Conservation (phyloP, 768 basidiomycete genomes). For the Mycena galopus region DNA sequence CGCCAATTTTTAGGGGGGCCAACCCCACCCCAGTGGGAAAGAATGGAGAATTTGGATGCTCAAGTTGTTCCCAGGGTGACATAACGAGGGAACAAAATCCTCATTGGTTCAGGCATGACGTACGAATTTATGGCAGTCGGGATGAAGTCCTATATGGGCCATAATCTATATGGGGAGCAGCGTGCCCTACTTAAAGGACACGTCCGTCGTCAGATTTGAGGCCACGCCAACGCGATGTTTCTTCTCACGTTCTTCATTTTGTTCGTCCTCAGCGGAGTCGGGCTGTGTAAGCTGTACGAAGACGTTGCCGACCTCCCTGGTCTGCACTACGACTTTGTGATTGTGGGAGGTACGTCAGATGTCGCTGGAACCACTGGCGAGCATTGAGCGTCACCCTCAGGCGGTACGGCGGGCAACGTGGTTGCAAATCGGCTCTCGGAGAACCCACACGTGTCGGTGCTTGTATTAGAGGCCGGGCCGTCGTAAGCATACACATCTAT, state of each 20-base stretch:
- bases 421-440: slow-evolving; percentile 16
- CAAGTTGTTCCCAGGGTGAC: no score
- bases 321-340: slow-evolving; percentile 24
- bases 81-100: not conserved
- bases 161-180: slow-evolving; percentile 11
- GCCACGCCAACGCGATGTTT: slow-evolving; percentile 4
- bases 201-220: slow-evolving; percentile 13
- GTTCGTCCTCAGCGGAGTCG: slow-evolving; percentile 18
- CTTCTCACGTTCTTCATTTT: slow-evolving; percentile 13
- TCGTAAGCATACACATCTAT: not conserved
- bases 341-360: slow-evolving; percentile 17
- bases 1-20: no score
- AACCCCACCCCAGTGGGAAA: no score
- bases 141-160: no score
- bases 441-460: not conserved
- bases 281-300: slow-evolving; percentile 23
- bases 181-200: slow-evolving; percentile 20
- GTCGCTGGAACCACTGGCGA: slow-evolving; percentile 3
- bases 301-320: no score
- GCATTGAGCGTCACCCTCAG: slow-evolving; percentile 18
- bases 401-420: slow-evolving; percentile 21
- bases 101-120: not conserved
- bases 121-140: not conserved
- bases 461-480: slow-evolving; percentile 14
- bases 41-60: no score